Base-by-base conservation (phyloP, 163 green algal species). In the Prototheca cutis region DNA sequence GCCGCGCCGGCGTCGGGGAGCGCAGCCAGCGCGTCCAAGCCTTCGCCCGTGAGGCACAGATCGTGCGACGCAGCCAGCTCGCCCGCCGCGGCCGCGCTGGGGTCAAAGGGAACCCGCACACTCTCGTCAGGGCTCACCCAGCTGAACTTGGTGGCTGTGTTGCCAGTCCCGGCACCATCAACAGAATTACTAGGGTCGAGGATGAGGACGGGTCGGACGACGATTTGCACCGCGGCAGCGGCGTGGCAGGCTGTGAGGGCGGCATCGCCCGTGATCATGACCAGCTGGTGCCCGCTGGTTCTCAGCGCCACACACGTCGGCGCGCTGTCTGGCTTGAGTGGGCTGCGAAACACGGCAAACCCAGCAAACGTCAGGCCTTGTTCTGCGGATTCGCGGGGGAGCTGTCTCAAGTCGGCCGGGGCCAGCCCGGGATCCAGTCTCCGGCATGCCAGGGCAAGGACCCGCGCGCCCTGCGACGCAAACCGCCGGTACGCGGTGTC, bases 261-360 rank as follows among this genome's bases (percentile, higher is more conserved):
- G 19, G 91, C 84, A 59, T 98, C 91, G 6, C 91, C 91, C 6
- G 91, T 98, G 71, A 98, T 98, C 90, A 98, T 98, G 28, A 96
- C 77, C 52, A 96, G 76, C 68, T 91, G 82, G 76, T 96, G 89
- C 27, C 68, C 82, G 29, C 70, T 77, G 25, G 75, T 76, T 10
- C 61, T 62, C 55, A 94, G 82, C 57, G 68, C 70, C 47, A 25
- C 30, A 31, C 95, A 71, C 8, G 87, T 70, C 3, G 79, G 76
- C 74, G 84, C 86, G 4, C 64, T 83, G 48, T 95, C 87, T 47
- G 59, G 42, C 54, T 83, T 83, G 1, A 92, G 68, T 6, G 84
- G 84, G 53, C 73, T 86, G 23, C 71, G 65, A 61, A 97, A 93
- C 23, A 97, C 69, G 3, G 90, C 90, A 76, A 97, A 96, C 40